Evolutionary conservation across 331 rosid species (phyloP).

Genomic region (Prunus yedoensis): DNA sequence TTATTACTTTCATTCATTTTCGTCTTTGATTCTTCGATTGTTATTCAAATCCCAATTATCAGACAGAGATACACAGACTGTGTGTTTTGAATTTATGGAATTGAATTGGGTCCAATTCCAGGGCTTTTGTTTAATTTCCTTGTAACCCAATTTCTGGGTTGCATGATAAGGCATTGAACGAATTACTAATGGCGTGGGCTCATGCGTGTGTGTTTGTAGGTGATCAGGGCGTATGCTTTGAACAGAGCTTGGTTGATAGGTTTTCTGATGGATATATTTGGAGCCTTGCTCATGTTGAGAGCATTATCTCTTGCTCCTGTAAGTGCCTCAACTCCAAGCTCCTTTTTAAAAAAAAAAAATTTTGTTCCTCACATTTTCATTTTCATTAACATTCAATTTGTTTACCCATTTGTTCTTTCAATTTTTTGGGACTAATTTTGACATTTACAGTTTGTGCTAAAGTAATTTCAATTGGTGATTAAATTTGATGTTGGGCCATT

Average conservation of each 20-base stretch:
- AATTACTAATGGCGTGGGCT: background rate
- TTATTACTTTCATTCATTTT: background rate
- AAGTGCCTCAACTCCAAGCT: conserved; percentile 36
- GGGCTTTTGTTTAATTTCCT: background rate
- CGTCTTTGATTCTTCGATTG: too few species aligned
- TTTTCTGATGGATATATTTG: conserved; percentile 90
- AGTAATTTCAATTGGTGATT: background rate
- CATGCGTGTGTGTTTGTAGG: conserved; percentile 43
- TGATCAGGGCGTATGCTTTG: conserved; percentile 82
- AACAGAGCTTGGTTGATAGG: conserved; percentile 81
- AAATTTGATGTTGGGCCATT: background rate
- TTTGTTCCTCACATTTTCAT: too few species aligned
- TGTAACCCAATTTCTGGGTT: background rate
- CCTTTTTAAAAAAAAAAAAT: background rate
- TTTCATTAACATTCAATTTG: too few species aligned
- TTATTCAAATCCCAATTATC: background rate
- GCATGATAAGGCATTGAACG: background rate
- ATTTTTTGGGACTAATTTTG: background rate
- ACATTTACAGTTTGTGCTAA: background rate
- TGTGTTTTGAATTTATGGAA: background rate
- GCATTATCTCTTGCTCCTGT: conserved; percentile 96
- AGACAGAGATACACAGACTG: background rate
- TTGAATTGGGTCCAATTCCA: background rate
- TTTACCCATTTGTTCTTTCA: background rate
- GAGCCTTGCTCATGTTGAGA: conserved; percentile 89